phyloP scores from a whole-genome alignment of 2,329 filamentous ascomycete species.

The Emydomyces testavorans region DNA sequence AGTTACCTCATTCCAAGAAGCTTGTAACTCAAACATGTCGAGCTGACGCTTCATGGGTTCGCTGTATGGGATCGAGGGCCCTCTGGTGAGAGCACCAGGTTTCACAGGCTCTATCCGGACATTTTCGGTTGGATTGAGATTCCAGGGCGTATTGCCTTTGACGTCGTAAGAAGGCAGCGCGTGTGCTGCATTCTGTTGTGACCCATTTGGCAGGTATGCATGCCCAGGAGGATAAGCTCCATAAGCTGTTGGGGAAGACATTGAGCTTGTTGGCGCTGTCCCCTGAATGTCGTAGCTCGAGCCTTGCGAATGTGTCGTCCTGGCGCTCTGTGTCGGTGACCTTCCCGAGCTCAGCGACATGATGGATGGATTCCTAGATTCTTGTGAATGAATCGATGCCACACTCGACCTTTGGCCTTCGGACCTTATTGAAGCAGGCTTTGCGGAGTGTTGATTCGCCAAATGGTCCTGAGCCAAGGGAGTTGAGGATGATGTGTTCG shows the following conservation, averaged over 20 bases:
- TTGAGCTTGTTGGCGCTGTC: constrained; percentile 28
- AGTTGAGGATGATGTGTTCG: constrained; percentile 25
- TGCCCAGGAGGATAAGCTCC: constrained; percentile 23
- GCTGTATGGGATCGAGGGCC: constrained; percentile 27
- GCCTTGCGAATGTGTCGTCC: constrained; percentile 29
- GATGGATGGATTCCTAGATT: constrained; percentile 32
- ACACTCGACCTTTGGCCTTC: constrained; percentile 31
- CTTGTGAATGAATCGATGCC: constrained; percentile 31
- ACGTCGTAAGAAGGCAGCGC: not conserved
- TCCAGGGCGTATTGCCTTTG: constrained; percentile 18
- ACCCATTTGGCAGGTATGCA: constrained; percentile 21
- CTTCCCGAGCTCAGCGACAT: constrained; percentile 33
- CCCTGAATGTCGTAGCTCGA: constrained; percentile 31
- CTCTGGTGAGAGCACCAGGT: constrained; percentile 21
- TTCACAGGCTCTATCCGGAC: constrained; percentile 29
- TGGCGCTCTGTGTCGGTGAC: constrained; percentile 33
- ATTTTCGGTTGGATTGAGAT: constrained; percentile 20
- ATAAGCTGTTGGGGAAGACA: constrained; percentile 33
- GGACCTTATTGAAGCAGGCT: constrained; percentile 22
- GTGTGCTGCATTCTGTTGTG: constrained; percentile 19
- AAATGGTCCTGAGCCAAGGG: constrained; percentile 27
- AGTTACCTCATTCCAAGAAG: constrained; percentile 39
- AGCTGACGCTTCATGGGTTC: constrained; percentile 52
- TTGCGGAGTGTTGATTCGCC: constrained; percentile 12
- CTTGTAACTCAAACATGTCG: constrained; percentile 50